Evolutionary conservation across 139 green algal species (phyloP).

Genomic region (Chlorella sorokiniana): DNA sequence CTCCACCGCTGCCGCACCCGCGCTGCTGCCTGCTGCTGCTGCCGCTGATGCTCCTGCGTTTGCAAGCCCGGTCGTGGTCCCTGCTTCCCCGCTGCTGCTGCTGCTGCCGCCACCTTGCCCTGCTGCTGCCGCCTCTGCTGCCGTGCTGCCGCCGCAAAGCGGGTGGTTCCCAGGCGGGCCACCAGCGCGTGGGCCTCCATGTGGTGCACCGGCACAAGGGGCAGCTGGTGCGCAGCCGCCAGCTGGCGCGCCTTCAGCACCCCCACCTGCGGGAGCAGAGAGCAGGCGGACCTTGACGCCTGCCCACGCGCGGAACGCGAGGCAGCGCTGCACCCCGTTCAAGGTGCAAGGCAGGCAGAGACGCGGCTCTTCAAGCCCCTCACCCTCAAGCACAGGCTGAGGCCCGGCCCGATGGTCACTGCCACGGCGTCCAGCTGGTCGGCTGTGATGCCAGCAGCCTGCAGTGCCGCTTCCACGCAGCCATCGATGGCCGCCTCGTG

Average conservation of each 20-base stretch:
- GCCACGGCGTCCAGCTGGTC: constrained; percentile 81
- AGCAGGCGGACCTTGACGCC: not conserved
- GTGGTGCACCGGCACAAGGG: constrained; percentile 92
- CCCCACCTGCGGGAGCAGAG: constrained; percentile 68
- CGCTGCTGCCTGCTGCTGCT: not conserved
- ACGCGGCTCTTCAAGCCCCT: too few species aligned
- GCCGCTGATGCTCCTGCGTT: not conserved
- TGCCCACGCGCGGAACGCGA: too few species aligned
- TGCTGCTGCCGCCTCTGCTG: constrained; percentile 1
- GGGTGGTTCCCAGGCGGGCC: constrained; percentile 53
- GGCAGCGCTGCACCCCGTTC: too few species aligned
- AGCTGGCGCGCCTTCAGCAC: constrained; percentile 89
- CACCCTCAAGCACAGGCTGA: constrained; percentile 90
- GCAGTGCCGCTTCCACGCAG: constrained; percentile 78
- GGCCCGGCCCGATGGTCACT: constrained; percentile 94
- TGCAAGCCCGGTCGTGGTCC: not conserved
- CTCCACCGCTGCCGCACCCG: constrained; percentile 28
- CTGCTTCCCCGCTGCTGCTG: constrained; percentile 8
- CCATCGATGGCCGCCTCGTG: constrained; percentile 92
- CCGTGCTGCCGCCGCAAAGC: too few species aligned
- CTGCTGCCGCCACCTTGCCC: not conserved
- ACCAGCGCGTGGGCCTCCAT: constrained; percentile 99
- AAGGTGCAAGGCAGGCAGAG: too few species aligned
- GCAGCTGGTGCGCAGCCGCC: constrained; percentile 61
- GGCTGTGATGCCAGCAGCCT: constrained; percentile 48